Evolutionary conservation across 345 rosid species (phyloP), one percentile per base, ranked within the genome.

Genomic region (Chamaenerion angustifolium): DNA sequence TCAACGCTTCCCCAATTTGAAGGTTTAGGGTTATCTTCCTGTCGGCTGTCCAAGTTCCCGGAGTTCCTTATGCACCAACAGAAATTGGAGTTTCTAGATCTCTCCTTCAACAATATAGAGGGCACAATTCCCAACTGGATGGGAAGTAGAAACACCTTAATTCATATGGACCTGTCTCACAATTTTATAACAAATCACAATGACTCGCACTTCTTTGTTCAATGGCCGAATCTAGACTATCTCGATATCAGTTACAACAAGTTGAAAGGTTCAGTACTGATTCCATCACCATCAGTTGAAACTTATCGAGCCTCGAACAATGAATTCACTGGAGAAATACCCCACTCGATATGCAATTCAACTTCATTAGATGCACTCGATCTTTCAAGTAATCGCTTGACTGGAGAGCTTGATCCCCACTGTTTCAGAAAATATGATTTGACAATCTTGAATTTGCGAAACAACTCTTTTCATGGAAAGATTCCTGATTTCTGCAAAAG

Each of bases 51-150:
- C 1, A 56, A 49, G 45, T 45, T 64, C 21, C 69, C 73, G 23
- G 12, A 9, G 14, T 68, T 68, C 55, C 61, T 68, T 21, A 17
- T 6, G 3, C 2, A 21, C 3, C 65, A 58, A 45, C n/a, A 51
- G 11, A 1, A 48, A 4, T 19, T 59, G 44, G 1, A 0, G 1
- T 13, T 5, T 11, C n/a, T 68, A 4, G 51, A 44, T 8, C 56
- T 68, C 16, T 49, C 55, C 21, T 0, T 13, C 0, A 63, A 63
- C 40, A 58, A 63, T 23, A 40, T 69, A 16, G n/a, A 16, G 0
- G 70, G 74, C 12, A 16, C 42, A 14, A 31, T 69, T 4, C 68
- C 68, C 0, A 42, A 51, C 14, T 69, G 71, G 68, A 8, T 65
- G 2, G 12, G 19, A 4, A 53, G 49, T 3, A 7, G 0, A n/a